Evolutionary conservation across 805 yeast species (phyloP).

Genomic region (Diddensiella santjacobensis): DNA sequence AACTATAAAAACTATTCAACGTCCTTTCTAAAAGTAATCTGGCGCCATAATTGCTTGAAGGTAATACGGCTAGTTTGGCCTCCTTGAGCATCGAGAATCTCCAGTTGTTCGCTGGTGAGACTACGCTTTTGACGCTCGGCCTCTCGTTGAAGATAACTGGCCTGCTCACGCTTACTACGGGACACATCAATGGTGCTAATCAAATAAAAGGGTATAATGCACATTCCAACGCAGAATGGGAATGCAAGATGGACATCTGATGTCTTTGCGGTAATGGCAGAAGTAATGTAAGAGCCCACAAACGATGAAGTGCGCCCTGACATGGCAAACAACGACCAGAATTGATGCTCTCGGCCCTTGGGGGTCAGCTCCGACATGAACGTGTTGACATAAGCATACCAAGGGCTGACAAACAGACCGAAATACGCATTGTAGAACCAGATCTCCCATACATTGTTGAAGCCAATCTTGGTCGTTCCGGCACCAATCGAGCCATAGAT

Average conservation of each 20-base stretch:
- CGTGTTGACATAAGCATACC: conserved; percentile 15
- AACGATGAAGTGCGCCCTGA: conserved; percentile 15
- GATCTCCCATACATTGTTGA: conserved; percentile 15
- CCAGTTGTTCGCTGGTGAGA: conserved; percentile 12
- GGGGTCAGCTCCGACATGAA: conserved; percentile 18
- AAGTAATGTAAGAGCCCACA: conserved; percentile 17
- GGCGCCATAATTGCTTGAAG: conserved; percentile 5
- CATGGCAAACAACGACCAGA: conserved; percentile 17
- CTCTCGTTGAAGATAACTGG: conserved; percentile 9
- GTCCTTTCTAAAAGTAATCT: conserved; percentile 4
- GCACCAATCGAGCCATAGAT: conserved; percentile 15
- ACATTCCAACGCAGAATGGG: conserved; percentile 16
- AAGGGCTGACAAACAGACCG: conserved; percentile 15
- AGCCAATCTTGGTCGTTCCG: conserved; percentile 12
- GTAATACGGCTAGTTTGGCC: conserved; percentile 6
- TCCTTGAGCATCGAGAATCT: conserved; percentile 14
- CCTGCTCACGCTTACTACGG: conserved; percentile 13
- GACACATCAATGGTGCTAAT: conserved; percentile 11
- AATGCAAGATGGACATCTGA: conserved; percentile 15
- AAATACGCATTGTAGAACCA: conserved; percentile 18
- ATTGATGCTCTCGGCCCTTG: conserved; percentile 14
- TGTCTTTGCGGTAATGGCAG: conserved; percentile 17
- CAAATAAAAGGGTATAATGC: conserved; percentile 12
- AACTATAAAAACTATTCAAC: too few relatives aligned
- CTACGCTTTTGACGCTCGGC: conserved; percentile 12